Percentiles rank a stretch among this genome's conserved stretches.
Conservation (phyloP, 768 basidiomycete species). For the Russula griseocarnosa region DNA sequence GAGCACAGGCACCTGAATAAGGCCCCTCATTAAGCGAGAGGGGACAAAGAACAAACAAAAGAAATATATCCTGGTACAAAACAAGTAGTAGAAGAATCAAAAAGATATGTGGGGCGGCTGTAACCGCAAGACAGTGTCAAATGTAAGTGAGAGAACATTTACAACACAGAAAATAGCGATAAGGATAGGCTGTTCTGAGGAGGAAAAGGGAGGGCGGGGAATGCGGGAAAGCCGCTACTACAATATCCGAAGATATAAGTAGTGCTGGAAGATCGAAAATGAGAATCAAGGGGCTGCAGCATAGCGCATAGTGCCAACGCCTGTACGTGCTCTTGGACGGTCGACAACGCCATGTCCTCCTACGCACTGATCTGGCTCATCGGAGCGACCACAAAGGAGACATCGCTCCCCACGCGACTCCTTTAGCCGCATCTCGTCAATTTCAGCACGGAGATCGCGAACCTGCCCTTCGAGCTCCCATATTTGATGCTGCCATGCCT, state of each 20-base stretch:
- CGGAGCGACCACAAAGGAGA: constrained; percentile 56
- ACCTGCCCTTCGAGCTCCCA: constrained; percentile 75
- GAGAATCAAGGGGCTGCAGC: constrained; percentile 46
- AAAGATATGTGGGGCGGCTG: neutral
- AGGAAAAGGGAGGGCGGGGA: neutral
- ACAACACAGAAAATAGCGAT: constrained; percentile 20
- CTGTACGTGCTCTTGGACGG: constrained; percentile 65
- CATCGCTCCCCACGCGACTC: constrained; percentile 47
- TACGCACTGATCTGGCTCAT: neutral
- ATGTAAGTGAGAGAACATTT: neutral
- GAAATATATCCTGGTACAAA: constrained; percentile 16
- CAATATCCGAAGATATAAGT: constrained; percentile 4
- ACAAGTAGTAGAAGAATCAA: constrained; percentile 2
- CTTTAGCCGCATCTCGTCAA: constrained; percentile 50
- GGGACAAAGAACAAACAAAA: constrained; percentile 7
- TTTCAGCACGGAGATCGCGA: constrained; percentile 62
- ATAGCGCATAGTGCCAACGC: constrained; percentile 54
- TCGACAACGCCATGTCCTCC: constrained; percentile 46
- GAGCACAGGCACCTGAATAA: neutral
- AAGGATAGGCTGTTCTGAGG: constrained; percentile 16
- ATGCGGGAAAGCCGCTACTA: neutral
- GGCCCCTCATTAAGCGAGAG: neutral
- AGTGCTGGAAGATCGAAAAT: neutral
- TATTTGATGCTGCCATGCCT: constrained; percentile 67
- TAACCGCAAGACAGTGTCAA: constrained; percentile 1